Evolutionary conservation across 805 yeast genomes (phyloP), one percentile per base, ranked within the genome.

Genomic region (Teunomyces funiuensis): DNA sequence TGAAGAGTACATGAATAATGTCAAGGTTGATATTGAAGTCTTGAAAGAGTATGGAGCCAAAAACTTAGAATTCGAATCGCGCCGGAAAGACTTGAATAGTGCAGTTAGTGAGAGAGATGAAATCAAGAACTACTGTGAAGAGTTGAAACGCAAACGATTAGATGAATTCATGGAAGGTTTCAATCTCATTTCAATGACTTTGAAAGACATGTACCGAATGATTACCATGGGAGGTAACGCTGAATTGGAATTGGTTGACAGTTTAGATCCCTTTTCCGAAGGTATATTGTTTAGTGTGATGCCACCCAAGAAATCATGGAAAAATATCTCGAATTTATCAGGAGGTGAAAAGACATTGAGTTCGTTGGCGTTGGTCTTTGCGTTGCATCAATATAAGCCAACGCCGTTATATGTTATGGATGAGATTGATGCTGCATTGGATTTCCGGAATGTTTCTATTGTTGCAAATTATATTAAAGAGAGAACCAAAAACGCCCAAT

Each of bases 161-260:
- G 89, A 83, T 47, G 97, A 93, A 61, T 93, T 93, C 57, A 89
- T 89, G 95, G 80, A 78, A 47, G 99, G 99, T 0, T 93, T 95
- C 67, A 79, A 82, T 50, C 74, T 81, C 15, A 93, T 93, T 20
- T 88, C 97, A 1, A 71, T 82, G 59, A 86, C 96, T 5, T 74
- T 93, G 49, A 93, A 91, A 60, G 97, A 88, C 54, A 90, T 93
- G 98, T 93, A 93, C 56, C 95, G 90, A 57, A 87, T 93, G 95
- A 93, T 93, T 46, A 93, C 99, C 1, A 89, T 91, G 95, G 99
- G 99, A 19, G 99, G 99, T 25, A 93, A 91, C 68, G 99, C 99
- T 0, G 99, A 93, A 61, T 73, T 93, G 26, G 99, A 93, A 61
- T 74, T 91, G 33, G 97, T 89, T 14, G 99, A 93, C 58, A 85